Evolutionary conservation across 257 asterid genomes (phyloP), one percentile per base, ranked within the genome.

Genomic region (Scutellaria galericulata): DNA sequence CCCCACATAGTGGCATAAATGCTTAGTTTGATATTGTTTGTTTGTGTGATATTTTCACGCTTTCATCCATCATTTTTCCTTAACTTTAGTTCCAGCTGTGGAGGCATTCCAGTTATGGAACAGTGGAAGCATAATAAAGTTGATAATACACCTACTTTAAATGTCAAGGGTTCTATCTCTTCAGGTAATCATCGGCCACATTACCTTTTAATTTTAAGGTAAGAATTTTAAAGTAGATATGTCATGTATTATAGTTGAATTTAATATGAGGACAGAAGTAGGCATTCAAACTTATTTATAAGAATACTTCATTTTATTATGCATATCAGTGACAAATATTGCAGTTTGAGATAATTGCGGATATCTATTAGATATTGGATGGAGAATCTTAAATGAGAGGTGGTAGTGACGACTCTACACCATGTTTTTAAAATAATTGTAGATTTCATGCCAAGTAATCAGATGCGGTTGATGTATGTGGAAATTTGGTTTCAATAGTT

Each of bases 71-170:
- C 8, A 9, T 10, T 39, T 55, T 73, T 40, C 35, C 67, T 53
- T 6, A 42, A 42, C 24, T 6, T 51, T 53, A 42, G 64, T 64
- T 44, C 53, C 56, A 39, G 13, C 37, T 44, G 44, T 52, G 52
- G 12, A 20, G 35, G 61, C 51, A 56, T 73, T 64, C 13, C 55
- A 64, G 41, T 31, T 37, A 54, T 64, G 69, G 72, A 52, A 13
- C 37, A 3, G 7, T 9, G 24, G 24, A 51, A 31, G 27, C 27
- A 24, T 31, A 2, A 55, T 37, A 1, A 75, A 22, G 57, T 47
- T 68, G 71, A 60, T 27, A 40, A 15, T 9, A 15, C 51, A 1
- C 57, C 20, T 46, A 52, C 69, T n/a, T 5, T 39, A 20, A 52
- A 46, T 46, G 13, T 12, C 24, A 3, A 7, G 57, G 10, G 47